Evolutionary conservation across 2,329 filamentous ascomycete genomes (phyloP).

Genomic region (Fusarium redolens): DNA sequence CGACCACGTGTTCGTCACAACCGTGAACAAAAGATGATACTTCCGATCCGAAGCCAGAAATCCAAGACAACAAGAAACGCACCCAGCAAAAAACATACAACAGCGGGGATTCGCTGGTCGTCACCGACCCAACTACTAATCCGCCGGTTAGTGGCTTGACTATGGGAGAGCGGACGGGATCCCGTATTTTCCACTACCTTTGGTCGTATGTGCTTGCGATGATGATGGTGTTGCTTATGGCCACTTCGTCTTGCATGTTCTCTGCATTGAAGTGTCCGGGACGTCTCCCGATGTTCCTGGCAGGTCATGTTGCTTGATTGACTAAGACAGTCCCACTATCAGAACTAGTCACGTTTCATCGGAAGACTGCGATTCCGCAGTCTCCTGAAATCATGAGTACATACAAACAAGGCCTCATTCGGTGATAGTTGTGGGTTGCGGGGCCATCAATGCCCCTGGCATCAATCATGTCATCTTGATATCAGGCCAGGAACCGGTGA

Average conservation of each 20-base stretch:
- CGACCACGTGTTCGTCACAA: not conserved
- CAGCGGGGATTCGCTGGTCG: conserved; percentile 38
- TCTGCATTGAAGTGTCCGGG: not conserved
- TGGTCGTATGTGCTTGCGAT: conserved; percentile 30
- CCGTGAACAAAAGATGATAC: not conserved
- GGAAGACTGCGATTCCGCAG: not conserved
- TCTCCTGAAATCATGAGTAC: not conserved
- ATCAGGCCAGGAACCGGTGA: conserved; percentile 1
- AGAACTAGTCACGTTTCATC: not conserved
- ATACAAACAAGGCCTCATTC: not conserved
- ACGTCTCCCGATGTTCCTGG: conserved; percentile 16
- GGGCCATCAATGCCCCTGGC: not conserved
- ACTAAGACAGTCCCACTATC: not conserved
- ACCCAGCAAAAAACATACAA: conserved; percentile 30
- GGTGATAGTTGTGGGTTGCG: not conserved
- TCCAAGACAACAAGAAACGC: not conserved
- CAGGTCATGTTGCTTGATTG: not conserved
- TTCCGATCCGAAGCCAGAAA: not conserved
- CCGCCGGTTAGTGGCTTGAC: conserved; percentile 34
- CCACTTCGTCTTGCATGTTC: not conserved
- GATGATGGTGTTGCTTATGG: not conserved
- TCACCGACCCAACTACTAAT: conserved; percentile 39
- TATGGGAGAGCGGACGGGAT: conserved; percentile 38
- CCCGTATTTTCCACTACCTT: conserved; percentile 39
- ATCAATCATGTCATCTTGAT: not conserved